phyloP scores from a whole-genome alignment of 164 flowering plant genomes.

The Annona squamosa region DNA sequence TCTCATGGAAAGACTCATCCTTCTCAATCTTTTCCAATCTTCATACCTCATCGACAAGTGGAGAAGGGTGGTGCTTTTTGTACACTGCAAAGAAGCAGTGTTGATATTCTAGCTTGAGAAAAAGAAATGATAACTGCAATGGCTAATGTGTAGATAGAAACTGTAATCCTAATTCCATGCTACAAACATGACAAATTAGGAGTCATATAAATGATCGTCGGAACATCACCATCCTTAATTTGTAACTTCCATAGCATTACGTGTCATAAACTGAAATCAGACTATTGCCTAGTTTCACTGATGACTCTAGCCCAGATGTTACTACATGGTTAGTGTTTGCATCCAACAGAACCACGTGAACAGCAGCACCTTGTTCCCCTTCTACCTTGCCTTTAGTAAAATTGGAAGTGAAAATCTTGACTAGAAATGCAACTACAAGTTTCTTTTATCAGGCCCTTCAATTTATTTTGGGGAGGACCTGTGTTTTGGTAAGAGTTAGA shows the following conservation, averaged over 20 bases:
- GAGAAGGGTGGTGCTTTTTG: constrained; percentile 96
- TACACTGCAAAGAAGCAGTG: constrained; percentile 43
- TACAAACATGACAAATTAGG: neutral
- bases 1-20: constrained; percentile 91
- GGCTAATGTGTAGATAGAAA: neutral
- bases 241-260: neutral
- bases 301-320: constrained; percentile 78
- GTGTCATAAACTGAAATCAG: neutral
- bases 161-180: neutral
- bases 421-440: constrained; percentile 71
- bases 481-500: constrained; percentile 14
- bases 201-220: neutral
- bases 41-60: constrained; percentile 82
- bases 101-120: no score
- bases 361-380: constrained; percentile 91
- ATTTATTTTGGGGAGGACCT: constrained; percentile 79
- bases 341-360: constrained; percentile 77
- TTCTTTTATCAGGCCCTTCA: constrained; percentile 82
- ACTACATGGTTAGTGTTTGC: constrained; percentile 53
- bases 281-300: constrained; percentile 45
- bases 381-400: constrained; percentile 95
- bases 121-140: neutral
- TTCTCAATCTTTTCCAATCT: constrained; percentile 94
- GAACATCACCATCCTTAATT: no score
- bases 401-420: constrained; percentile 77